These are phyloP conservation scores for Pseudogymnoascus sp. DNA, from an alignment of 2,329 filamentous ascomycete genomes.

Conservation along the genomic window DNA sequence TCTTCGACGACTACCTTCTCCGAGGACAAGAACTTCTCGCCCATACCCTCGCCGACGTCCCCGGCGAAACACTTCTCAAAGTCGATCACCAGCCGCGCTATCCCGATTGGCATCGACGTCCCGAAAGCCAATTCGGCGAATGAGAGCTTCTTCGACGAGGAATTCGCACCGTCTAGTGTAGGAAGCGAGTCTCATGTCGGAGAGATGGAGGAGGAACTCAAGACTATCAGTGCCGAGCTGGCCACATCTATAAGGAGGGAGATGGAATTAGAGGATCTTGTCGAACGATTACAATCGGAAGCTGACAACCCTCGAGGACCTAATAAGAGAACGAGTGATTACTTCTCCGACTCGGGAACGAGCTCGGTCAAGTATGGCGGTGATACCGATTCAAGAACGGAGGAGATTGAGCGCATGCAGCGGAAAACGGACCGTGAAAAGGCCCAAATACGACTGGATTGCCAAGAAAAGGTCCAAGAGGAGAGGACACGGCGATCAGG, in stretches of 20 bases:
- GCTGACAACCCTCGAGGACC: slow-evolving; percentile 46
- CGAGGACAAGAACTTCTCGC: slow-evolving; percentile 47
- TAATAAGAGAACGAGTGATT: slow-evolving; percentile 81
- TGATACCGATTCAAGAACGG: slow-evolving; percentile 51
- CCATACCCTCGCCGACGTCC: slow-evolving; percentile 45
- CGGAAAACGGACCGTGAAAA: slow-evolving; percentile 84
- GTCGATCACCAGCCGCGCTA: slow-evolving; percentile 24
- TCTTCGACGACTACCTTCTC: slow-evolving; percentile 56
- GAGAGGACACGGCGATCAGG: slow-evolving; percentile 67
- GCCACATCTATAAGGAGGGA: slow-evolving; percentile 88
- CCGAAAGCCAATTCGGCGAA: slow-evolving; percentile 34
- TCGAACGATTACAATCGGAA: slow-evolving; percentile 81
- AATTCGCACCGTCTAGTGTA: slow-evolving; percentile 24
- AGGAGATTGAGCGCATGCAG: slow-evolving; percentile 75
- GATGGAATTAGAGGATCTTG: slow-evolving; percentile 91
- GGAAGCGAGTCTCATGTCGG: slow-evolving; percentile 53
- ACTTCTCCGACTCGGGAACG: slow-evolving; percentile 92
- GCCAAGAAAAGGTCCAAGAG: slow-evolving; percentile 79
- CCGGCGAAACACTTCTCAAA: slow-evolving; percentile 28
- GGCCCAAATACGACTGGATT: slow-evolving; percentile 73
- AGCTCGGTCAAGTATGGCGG: slow-evolving; percentile 70
- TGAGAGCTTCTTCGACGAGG: slow-evolving; percentile 23
- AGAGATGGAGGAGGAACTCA: slow-evolving; percentile 89
- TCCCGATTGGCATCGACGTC: slow-evolving; percentile 29
- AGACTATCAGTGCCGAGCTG: slow-evolving; percentile 85